A percentile compares a stretch with the other conserved stretches of the same genome.
phyloP scores from a whole-genome alignment of 768 basidiomycete species.

The Hygrophoropsis aurantiaca region DNA sequence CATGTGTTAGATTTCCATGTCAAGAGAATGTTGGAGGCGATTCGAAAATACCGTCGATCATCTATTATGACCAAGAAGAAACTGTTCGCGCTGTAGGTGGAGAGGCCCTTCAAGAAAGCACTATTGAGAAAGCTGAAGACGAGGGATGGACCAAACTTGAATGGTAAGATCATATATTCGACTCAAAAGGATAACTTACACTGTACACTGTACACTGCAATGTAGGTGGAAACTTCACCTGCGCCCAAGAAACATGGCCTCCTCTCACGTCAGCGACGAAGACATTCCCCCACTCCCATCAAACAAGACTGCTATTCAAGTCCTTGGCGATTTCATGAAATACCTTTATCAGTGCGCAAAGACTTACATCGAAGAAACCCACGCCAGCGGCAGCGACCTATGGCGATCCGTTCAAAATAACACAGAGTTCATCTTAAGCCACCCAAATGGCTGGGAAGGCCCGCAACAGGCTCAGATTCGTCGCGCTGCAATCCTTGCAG shows the following conservation, averaged over 20 bases:
- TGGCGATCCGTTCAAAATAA: slow-evolving; percentile 41
- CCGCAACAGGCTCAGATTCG: slow-evolving; percentile 44
- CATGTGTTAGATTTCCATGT: slow-evolving; percentile 40
- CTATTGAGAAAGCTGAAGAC: slow-evolving; percentile 40
- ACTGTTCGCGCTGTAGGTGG: slow-evolving; percentile 42
- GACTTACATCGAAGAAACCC: slow-evolving; percentile 45
- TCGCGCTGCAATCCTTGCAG: slow-evolving; percentile 41
- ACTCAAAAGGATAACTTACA: no score
- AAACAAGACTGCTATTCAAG: slow-evolving; percentile 39
- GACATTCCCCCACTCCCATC: slow-evolving; percentile 44
- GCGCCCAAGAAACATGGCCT: slow-evolving; percentile 22
- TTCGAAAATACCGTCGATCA: slow-evolving; percentile 50
- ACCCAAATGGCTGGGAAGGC: slow-evolving; percentile 51
- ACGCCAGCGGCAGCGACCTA: slow-evolving; percentile 39
- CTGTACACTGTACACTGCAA: slow-evolving; percentile 7
- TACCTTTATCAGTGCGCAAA: slow-evolving; percentile 45
- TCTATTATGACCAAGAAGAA: slow-evolving; percentile 45
- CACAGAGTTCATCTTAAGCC: slow-evolving; percentile 47
- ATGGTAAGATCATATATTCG: slow-evolving; percentile 20
- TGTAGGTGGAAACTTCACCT: slow-evolving; percentile 37
- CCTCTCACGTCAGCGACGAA: slow-evolving; percentile 23
- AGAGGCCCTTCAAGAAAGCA: slow-evolving; percentile 40
- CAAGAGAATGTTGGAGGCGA: slow-evolving; percentile 46
- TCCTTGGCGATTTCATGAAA: slow-evolving; percentile 48
- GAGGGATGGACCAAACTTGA: slow-evolving; percentile 28